A percentile compares a stretch with the other conserved stretches of the same genome.
These are phyloP conservation scores for Sutorius australiensis DNA, from an alignment of 768 basidiomycete genomes.

Conservation along the genomic window DNA sequence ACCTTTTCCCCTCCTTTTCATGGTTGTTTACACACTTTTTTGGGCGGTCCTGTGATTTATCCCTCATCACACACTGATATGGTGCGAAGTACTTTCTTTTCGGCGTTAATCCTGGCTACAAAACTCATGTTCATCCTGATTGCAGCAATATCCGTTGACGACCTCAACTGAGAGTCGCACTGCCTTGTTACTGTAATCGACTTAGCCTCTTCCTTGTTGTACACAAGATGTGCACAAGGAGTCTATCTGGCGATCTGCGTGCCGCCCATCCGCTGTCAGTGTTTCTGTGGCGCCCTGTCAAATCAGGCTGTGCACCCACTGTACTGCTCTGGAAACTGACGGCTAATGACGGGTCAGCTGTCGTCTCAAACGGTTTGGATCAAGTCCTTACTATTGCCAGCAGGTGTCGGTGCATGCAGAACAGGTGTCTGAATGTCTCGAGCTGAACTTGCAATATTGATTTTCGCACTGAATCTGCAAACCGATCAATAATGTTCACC, in stretches of 20 bases:
- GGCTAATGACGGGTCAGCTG: conserved; percentile 40
- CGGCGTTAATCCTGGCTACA: conserved; percentile 3
- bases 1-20: conserved; percentile 3
- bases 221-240: conserved; percentile 32
- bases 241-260: conserved; percentile 36
- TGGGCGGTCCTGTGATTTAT: background rate
- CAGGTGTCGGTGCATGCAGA: conserved; percentile 58
- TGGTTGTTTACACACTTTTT: background rate
- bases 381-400: conserved; percentile 69
- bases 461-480: conserved; percentile 63
- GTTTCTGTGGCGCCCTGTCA: conserved; percentile 2
- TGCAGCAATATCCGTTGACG: conserved; percentile 18
- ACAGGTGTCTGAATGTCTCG: conserved; percentile 56
- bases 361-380: conserved; percentile 5
- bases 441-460: conserved; percentile 67
- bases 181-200: conserved; percentile 4
- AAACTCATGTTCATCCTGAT: conserved; percentile 8
- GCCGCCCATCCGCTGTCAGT: conserved; percentile 12
- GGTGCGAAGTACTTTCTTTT: background rate
- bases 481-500: conserved; percentile 13
- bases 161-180: conserved; percentile 19
- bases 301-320: conserved; percentile 40
- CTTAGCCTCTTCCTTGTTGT: conserved; percentile 6
- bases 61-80: background rate
- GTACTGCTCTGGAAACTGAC: conserved; percentile 68